Conservation (phyloP, 345 rosid genomes). For the Iberis pinnata region DNA sequence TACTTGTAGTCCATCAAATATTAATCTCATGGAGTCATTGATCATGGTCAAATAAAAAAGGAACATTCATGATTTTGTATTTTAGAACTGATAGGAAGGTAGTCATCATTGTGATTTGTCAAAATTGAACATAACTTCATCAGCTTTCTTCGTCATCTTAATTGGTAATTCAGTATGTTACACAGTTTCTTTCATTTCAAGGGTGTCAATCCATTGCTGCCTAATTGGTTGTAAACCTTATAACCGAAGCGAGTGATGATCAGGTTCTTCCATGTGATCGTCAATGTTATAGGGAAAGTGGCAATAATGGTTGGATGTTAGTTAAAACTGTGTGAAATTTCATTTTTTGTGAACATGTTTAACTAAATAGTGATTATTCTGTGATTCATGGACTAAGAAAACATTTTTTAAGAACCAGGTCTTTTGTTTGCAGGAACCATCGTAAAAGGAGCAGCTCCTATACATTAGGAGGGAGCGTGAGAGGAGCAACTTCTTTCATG, state of each 20-base stretch:
- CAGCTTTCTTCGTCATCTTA: neutral
- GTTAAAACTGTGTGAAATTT: neutral
- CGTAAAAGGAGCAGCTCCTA: slow-evolving; percentile 83
- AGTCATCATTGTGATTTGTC: neutral
- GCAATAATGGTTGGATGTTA: slow-evolving; percentile 99
- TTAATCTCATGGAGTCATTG: slow-evolving; percentile 93
- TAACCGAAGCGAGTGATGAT: slow-evolving; percentile 94
- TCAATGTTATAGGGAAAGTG: slow-evolving; percentile 94
- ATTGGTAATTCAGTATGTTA: neutral
- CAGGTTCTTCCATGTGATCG: slow-evolving; percentile 97
- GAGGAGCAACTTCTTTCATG: no score
- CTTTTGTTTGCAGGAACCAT: slow-evolving; percentile 55
- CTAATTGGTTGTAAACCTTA: slow-evolving; percentile 86
- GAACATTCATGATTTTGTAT: slow-evolving; percentile 90
- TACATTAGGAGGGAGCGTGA: slow-evolving; percentile 95
- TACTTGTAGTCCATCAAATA: slow-evolving; percentile 93
- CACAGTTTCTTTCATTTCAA: slow-evolving; percentile 41
- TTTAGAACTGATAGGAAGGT: slow-evolving; percentile 99
- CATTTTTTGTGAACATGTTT: neutral
- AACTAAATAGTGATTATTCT: neutral
- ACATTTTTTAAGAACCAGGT: neutral
- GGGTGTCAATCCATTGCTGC: slow-evolving; percentile 99
- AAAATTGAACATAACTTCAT: no score
- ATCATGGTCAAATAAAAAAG: slow-evolving; percentile 90
- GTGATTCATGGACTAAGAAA: neutral